Percentiles rank a stretch among this genome's conserved stretches.
Conservation (phyloP, 495 filamentous ascomycete genomes). For the Penicillium robsamsonii region DNA sequence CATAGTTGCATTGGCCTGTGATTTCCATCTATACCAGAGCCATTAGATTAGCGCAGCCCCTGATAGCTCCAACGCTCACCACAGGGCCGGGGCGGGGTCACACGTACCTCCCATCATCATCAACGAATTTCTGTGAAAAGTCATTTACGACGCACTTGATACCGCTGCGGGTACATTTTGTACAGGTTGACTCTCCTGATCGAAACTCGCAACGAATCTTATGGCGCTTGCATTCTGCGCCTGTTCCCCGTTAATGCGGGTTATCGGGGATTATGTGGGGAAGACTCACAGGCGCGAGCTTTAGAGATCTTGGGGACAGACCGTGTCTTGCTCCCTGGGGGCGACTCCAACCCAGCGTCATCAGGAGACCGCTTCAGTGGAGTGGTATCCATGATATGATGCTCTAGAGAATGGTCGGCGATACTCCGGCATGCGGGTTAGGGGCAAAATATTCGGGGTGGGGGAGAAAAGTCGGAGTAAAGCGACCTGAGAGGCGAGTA, state of each 20-base stretch:
- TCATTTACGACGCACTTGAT: slow-evolving; percentile 50
- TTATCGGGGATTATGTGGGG: slow-evolving; percentile 16
- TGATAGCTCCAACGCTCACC: background rate
- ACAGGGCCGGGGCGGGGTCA: background rate
- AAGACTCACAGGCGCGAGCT: slow-evolving; percentile 46
- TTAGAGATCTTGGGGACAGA: slow-evolving; percentile 43
- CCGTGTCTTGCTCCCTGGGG: slow-evolving; percentile 24
- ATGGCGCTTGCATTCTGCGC: slow-evolving; percentile 49
- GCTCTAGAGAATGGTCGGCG: slow-evolving; percentile 32
- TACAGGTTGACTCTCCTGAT: slow-evolving; percentile 42
- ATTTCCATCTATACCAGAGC: slow-evolving; percentile 39
- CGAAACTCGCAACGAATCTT: slow-evolving; percentile 50
- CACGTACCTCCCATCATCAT: slow-evolving; percentile 47
- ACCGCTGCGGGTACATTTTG: slow-evolving; percentile 46
- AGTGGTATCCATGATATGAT: slow-evolving; percentile 33
- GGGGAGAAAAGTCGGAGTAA: slow-evolving; percentile 4
- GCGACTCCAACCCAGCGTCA: slow-evolving; percentile 40
- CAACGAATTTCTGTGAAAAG: slow-evolving; percentile 51
- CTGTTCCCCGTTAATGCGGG: slow-evolving; percentile 19
- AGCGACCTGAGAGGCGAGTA: background rate
- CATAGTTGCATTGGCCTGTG: slow-evolving; percentile 40
- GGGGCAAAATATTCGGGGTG: slow-evolving; percentile 21
- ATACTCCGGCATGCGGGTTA: slow-evolving; percentile 36
- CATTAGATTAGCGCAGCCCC: slow-evolving; percentile 12
- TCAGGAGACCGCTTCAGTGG: slow-evolving; percentile 45